Base-by-base conservation (phyloP, 768 basidiomycete species). In the Xanthoconium stramineum region DNA sequence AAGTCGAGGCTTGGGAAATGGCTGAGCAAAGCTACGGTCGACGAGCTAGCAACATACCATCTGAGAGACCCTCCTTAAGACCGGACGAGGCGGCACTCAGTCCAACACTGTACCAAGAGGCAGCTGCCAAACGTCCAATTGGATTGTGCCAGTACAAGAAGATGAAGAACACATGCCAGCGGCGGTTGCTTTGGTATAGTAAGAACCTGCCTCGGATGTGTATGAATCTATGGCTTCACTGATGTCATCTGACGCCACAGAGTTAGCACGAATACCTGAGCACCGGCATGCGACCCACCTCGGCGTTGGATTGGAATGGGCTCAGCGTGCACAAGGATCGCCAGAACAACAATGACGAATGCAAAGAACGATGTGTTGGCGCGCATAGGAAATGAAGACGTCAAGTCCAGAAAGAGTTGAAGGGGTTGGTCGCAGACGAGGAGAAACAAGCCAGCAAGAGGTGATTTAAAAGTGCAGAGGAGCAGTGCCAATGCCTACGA, bases 281-380 rank as follows among this genome's bases (percentile, higher is more conserved):
- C 43, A 52, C 19, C 5, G 17, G 14, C 24, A 11, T 46, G 44
- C 20, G 60, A 17, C 76, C 30, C 65, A 83, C 80, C 55, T 69
- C 79, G 78, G 52, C 81, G 78, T 57, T 73, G 70, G 53, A 79
- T 62, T 55, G 53, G 69, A 63, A 28, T 10, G 20, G 75, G 74
- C 15, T 72, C 73, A n/a, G 77, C 78, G 45, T 61, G 61, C 24
- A 68, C 71, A 20, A 71, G 61, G 42, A 69, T 65, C 44, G 72
- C 67, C 38, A 75, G 68, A 48, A 72, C 62, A 44, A 74, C 61
- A 47, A 79, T 55, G 63, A 79, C 60, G 45, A 72, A 67, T 57
- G 74, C 64, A 46, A 75, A 35, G 48, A 75, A 6, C 20, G 19
- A 44, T 44, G 72, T 47, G 61, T 75, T 76, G 62, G 72, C 59